phyloP scores from a whole-genome alignment of 208 protist genomes.

The Leishmania turanica region DNA sequence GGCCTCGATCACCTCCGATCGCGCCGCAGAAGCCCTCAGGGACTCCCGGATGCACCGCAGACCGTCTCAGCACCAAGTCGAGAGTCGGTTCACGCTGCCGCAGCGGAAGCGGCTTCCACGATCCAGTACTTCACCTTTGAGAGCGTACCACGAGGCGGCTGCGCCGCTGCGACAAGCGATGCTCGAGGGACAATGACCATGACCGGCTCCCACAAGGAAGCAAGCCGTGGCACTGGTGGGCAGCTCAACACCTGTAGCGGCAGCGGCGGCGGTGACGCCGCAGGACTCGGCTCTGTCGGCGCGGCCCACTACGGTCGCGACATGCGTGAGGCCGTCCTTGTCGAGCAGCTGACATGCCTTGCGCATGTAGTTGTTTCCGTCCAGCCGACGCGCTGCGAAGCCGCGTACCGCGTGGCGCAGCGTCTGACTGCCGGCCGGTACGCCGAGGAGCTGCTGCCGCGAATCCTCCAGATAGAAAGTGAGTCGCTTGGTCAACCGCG shows the following conservation, averaged over 20 bases:
- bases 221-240: not conserved
- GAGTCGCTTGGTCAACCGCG: not conserved
- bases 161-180: not conserved
- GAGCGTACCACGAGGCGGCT: not conserved
- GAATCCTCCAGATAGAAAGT: constrained; percentile 43
- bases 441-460: constrained; percentile 54
- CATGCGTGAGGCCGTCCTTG: constrained; percentile 52
- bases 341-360: constrained; percentile 54
- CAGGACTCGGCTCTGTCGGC: constrained; percentile 1
- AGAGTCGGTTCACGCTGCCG: constrained; percentile 16
- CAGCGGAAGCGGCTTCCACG: not conserved
- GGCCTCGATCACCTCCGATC: not conserved
- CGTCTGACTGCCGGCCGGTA: constrained; percentile 59
- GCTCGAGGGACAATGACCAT: not conserved
- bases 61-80: constrained; percentile 1
- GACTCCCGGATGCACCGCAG: not conserved
- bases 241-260: constrained; percentile 2
- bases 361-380: constrained; percentile 42
- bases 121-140: constrained; percentile 43
- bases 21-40: not conserved
- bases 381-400: constrained; percentile 32
- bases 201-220: not conserved
- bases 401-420: constrained; percentile 48
- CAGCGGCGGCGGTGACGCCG: not conserved
- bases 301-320: constrained; percentile 51